These are phyloP conservation scores for Tephrocybe sp. DNA, from an alignment of 768 basidiomycete genomes.

Conservation along the genomic window DNA sequence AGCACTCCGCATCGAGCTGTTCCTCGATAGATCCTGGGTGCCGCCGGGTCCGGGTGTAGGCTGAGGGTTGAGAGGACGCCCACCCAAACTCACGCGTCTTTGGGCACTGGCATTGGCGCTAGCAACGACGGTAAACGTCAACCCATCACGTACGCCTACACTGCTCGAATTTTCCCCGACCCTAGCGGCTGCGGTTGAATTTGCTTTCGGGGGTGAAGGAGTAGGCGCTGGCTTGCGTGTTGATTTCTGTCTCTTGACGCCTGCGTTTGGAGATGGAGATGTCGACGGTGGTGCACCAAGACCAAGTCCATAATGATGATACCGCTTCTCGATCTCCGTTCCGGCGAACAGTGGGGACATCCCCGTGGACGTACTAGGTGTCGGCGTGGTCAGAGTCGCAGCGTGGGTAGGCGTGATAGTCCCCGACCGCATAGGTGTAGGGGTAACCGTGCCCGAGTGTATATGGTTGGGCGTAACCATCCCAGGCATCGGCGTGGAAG, in stretches of 20 bases:
- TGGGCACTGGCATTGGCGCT: too few relatives aligned
- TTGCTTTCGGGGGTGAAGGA: not conserved
- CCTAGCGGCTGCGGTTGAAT: not conserved
- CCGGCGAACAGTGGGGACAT: not conserved
- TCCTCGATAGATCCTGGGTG: not conserved
- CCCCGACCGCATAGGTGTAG: too few relatives aligned
- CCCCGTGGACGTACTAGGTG: not conserved
- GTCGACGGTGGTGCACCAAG: not conserved
- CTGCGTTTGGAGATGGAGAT: not conserved
- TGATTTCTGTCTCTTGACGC: constrained; percentile 1
- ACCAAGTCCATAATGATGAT: not conserved
- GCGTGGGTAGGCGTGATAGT: too few relatives aligned
- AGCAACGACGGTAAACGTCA: not conserved
- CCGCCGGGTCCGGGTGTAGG: not conserved
- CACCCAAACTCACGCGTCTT: not conserved
- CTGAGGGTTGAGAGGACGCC: not conserved
- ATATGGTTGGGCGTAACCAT: too few relatives aligned
- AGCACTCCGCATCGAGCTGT: constrained; percentile 26
- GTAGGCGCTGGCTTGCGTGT: not conserved
- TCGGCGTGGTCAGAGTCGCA: too few relatives aligned
- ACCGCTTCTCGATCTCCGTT: constrained; percentile 3
- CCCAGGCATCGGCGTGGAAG: too few relatives aligned
- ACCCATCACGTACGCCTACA: not conserved
- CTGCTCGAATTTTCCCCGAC: too few relatives aligned
- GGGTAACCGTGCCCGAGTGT: too few relatives aligned